These are phyloP conservation scores for Aspergillus ibericus DNA, from an alignment of 2,329 filamentous ascomycete genomes.

Conservation along the genomic window DNA sequence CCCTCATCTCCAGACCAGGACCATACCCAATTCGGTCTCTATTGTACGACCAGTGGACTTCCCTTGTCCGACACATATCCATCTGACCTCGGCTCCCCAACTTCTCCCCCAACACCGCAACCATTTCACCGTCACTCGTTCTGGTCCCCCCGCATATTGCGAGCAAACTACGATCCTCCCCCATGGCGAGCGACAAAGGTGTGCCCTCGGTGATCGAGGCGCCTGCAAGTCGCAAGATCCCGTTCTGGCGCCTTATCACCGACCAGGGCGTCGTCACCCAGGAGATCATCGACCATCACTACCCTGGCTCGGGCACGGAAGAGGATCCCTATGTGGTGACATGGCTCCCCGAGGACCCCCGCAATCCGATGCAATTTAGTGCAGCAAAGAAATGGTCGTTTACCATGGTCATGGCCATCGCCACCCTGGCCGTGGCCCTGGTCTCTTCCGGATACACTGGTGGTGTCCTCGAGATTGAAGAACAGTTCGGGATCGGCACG, in stretches of 20 bases:
- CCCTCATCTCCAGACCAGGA: background rate
- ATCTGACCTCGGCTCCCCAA: background rate
- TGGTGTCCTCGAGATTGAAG: constrained; percentile 37
- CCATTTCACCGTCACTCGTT: background rate
- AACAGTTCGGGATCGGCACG: constrained; percentile 34
- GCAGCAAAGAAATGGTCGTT: constrained; percentile 42
- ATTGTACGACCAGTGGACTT: too few relatives aligned
- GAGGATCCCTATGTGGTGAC: constrained; percentile 46
- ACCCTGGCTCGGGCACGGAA: constrained; percentile 42
- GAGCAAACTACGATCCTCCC: constrained; percentile 8
- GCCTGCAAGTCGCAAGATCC: constrained; percentile 29
- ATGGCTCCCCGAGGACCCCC: constrained; percentile 45
- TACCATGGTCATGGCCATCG: constrained; percentile 39
- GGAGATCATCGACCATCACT: constrained; percentile 34
- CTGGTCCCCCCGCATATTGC: background rate
- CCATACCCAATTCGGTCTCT: background rate
- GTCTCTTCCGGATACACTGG: constrained; percentile 47
- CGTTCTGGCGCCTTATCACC: constrained; percentile 35
- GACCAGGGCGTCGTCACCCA: constrained; percentile 38
- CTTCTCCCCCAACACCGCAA: background rate
- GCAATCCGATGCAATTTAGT: constrained; percentile 43
- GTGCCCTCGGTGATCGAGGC: constrained; percentile 30
- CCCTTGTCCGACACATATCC: too few relatives aligned
- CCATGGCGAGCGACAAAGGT: constrained; percentile 29
- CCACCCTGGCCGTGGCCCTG: constrained; percentile 45